Conservation (phyloP, 2,329 filamentous ascomycete genomes). For the Aspergillus phoenicis region DNA sequence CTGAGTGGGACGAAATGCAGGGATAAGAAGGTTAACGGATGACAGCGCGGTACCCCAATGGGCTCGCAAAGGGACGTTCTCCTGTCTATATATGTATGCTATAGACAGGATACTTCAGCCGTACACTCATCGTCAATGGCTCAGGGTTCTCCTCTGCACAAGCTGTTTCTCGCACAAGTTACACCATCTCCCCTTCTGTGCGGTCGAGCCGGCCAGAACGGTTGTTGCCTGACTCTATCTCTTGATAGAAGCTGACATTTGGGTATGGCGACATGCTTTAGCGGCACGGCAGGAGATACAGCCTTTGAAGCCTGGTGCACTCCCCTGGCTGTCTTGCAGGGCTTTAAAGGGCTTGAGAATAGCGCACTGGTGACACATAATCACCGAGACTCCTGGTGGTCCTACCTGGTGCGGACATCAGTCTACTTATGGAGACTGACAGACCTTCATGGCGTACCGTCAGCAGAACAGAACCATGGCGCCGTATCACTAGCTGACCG, state of each 20-base stretch:
- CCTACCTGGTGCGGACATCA: neutral
- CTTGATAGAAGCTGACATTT: neutral
- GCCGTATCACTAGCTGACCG: neutral
- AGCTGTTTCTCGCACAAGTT: neutral
- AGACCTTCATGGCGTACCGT: neutral
- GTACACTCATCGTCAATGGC: neutral
- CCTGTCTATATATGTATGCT: slow-evolving; percentile 7
- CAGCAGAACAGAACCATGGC: neutral
- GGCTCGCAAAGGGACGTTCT: neutral
- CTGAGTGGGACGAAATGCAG: neutral
- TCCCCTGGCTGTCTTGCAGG: slow-evolving; percentile 6
- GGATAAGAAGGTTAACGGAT: neutral
- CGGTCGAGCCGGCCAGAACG: neutral
- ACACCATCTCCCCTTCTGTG: neutral
- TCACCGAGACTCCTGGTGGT: neutral
- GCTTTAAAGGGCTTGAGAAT: neutral
- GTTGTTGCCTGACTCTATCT: neutral
- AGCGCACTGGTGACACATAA: slow-evolving; percentile 4
- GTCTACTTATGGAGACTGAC: neutral
- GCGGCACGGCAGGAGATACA: neutral
- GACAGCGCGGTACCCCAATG: neutral
- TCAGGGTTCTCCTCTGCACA: neutral
- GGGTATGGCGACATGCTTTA: slow-evolving; percentile 4
- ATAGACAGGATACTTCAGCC: neutral
- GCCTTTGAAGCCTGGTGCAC: neutral